These are phyloP conservation scores for Elsinoe perseae DNA, from an alignment of 2,329 filamentous ascomycete species.

Conservation along the genomic window DNA sequence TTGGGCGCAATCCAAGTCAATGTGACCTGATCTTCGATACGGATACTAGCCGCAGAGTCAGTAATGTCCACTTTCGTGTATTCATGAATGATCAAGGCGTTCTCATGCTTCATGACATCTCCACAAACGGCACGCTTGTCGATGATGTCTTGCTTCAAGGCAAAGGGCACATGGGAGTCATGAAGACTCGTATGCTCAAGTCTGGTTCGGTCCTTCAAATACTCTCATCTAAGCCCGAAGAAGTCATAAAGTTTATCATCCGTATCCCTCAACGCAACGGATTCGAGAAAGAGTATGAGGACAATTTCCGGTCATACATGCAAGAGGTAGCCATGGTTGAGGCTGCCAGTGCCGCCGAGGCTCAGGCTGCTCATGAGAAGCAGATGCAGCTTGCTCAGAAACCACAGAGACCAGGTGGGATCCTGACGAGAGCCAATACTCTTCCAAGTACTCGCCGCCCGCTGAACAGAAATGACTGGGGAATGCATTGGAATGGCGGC, in stretches of 20 bases:
- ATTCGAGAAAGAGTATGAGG: constrained; percentile 56
- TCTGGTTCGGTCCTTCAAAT: constrained; percentile 69
- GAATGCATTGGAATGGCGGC: constrained; percentile 77
- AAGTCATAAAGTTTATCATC: constrained; percentile 74
- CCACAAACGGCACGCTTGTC: constrained; percentile 91
- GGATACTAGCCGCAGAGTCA: constrained; percentile 65
- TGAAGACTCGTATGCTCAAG: constrained; percentile 56
- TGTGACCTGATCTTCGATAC: constrained; percentile 66
- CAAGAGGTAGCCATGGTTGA: constrained; percentile 27
- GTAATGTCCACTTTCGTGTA: constrained; percentile 94
- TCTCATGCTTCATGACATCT: constrained; percentile 87
- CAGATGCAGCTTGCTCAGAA: neutral
- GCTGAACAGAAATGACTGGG: constrained; percentile 36
- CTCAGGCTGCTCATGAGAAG: constrained; percentile 6
- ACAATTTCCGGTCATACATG: constrained; percentile 64
- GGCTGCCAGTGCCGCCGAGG: constrained; percentile 1
- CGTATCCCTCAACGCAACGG: constrained; percentile 68
- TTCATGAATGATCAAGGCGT: constrained; percentile 79
- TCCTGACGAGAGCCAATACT: neutral
- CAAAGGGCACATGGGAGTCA: constrained; percentile 35
- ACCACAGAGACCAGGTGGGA: neutral
- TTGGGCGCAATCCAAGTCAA: constrained; percentile 64
- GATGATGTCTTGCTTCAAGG: constrained; percentile 60
- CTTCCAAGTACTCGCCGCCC: constrained; percentile 18
- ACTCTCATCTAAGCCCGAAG: constrained; percentile 42